A percentile compares a stretch with the other conserved stretches of the same genome.
Conservation (phyloP, 225 moss, liverwort and hornwort species). For the Rhytidiadelphus loreus region DNA sequence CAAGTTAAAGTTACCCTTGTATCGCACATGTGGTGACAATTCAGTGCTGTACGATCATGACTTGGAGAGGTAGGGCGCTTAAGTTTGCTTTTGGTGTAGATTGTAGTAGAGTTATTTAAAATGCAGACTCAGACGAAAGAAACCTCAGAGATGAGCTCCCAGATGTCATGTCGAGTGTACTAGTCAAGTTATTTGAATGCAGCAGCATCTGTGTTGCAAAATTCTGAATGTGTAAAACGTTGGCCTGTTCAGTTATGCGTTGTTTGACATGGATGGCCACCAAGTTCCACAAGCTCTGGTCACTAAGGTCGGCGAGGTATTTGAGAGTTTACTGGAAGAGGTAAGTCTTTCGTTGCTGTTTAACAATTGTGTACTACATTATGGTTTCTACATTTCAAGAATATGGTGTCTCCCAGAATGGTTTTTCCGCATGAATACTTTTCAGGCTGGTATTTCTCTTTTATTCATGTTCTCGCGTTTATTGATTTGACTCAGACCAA, state of each 20-base stretch:
- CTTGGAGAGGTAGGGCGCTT: constrained; percentile 60
- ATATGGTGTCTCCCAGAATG: neutral
- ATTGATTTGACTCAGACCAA: constrained; percentile 57
- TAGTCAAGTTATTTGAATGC: neutral
- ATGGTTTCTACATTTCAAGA: neutral
- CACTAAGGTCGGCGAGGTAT: constrained; percentile 77
- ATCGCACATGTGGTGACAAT: constrained; percentile 95
- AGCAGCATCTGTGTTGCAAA: neutral
- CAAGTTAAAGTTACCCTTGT: constrained; percentile 69
- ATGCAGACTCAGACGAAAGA: neutral
- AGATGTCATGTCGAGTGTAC: neutral
- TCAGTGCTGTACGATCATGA: constrained; percentile 97
- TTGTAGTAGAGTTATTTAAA: neutral
- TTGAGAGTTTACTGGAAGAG: constrained; percentile 87
- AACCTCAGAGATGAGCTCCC: neutral
- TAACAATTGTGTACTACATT: neutral
- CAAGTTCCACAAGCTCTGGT: constrained; percentile 92
- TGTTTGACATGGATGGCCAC: constrained; percentile 93
- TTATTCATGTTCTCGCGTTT: neutral
- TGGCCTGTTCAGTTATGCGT: constrained; percentile 67
- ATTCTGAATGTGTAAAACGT: neutral
- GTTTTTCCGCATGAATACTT: neutral
- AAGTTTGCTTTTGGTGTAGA: neutral
- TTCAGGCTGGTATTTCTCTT: neutral
- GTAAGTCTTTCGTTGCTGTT: constrained; percentile 15